phyloP scores from a whole-genome alignment of 2,329 filamentous ascomycete species.

The Purpureocillium takamizusanense region DNA sequence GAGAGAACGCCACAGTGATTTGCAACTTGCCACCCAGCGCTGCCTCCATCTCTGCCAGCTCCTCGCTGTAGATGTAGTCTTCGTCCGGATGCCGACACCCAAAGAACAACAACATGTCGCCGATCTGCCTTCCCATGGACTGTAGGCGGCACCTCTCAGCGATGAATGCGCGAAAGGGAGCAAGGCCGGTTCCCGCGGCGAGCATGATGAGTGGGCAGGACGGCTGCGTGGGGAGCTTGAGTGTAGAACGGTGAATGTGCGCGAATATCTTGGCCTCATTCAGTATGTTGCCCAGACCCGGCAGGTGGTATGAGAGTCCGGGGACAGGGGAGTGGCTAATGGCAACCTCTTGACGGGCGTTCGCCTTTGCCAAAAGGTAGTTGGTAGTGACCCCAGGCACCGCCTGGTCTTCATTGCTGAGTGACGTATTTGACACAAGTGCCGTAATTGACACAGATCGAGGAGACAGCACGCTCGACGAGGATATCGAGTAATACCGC shows the following conservation, averaged over 20 bases:
- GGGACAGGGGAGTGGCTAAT: not conserved
- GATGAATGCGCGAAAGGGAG: constrained; percentile 25
- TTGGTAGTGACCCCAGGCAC: not conserved
- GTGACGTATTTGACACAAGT: not conserved
- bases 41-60: constrained; percentile 12
- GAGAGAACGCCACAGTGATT: no score
- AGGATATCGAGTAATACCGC: constrained; percentile 55
- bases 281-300: not conserved
- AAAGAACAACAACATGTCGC: constrained; percentile 37
- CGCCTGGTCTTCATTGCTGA: not conserved
- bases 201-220: constrained; percentile 42
- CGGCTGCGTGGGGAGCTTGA: constrained; percentile 32
- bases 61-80: constrained; percentile 48
- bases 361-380: not conserved
- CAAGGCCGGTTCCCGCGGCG: constrained; percentile 39
- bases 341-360: not conserved
- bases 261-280: constrained; percentile 5
- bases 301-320: not conserved
- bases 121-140: constrained; percentile 12
- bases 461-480: constrained; percentile 31
- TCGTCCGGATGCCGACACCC: constrained; percentile 44
- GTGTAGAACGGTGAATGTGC: constrained; percentile 20
- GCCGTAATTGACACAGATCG: constrained; percentile 4
- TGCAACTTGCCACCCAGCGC: constrained; percentile 11
- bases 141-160: constrained; percentile 12